Evolutionary conservation across 2,329 filamentous ascomycete genomes (phyloP), one percentile per base, ranked within the genome.

Genomic region (Dactylellina drechsleri): DNA sequence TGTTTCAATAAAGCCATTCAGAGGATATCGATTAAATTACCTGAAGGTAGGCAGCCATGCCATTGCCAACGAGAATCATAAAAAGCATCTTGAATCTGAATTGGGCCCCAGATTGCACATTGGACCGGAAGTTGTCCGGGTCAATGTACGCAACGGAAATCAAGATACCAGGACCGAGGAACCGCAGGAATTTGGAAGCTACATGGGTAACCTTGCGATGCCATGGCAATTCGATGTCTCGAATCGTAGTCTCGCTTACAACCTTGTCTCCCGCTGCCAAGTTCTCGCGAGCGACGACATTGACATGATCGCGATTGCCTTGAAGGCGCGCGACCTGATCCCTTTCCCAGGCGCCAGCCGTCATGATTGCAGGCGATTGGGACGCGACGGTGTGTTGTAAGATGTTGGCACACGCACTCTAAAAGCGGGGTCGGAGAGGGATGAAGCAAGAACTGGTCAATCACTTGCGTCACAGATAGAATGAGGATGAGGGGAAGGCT

Each of bases 101-200:
- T 47, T 72, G 36, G 18, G 73, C 76, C 12, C 76, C 76, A 26
- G 76, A 49, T 23, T 66, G 43, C 31, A 77, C 72, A 66, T 70
- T 76, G 61, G 76, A 68, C 31, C 79, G 79, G 31, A 79, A 80
- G 64, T 80, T 80, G 47, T 80, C 79, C 8, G 79, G 79, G 61
- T 80, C 79, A 41, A 80, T 77, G 47, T 80, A 80, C 23, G 79
- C 79, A 16, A 80, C 79, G 59, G 77, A 79, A 58, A 80, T 79
- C 70, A 80, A 76, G 47, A 79, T 78, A 45, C 79, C 79, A 36
- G 79, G 79, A 49, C 79, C 79, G 18, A 79, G 65, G 62, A 80
- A 80, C 50, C 73, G 65, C 54, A 78, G 61, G 52, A 80, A 79
- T 36, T 78, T 79, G 59, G 64, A 64, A 47, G 57, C 57, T 20